phyloP scores from a whole-genome alignment of 176 grass and related monocot genomes.

The Ensete glaucum region DNA sequence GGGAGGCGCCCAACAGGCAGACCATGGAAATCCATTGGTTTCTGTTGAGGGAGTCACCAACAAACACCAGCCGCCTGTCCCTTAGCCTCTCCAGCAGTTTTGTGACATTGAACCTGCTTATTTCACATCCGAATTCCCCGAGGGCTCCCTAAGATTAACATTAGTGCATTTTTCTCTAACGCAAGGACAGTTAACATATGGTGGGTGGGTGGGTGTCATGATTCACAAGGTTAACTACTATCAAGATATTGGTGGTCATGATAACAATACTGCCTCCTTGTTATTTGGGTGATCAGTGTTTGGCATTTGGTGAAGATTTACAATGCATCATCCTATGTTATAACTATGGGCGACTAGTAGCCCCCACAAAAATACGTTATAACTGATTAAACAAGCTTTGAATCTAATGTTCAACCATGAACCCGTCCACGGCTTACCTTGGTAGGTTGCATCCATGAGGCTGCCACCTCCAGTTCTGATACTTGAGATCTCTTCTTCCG shows the following conservation, averaged over 20 bases:
- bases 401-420: neutral
- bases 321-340: too few relatives aligned
- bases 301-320: neutral
- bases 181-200: too few relatives aligned
- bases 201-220: too few relatives aligned
- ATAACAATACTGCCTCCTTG: neutral
- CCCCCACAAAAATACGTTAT: too few relatives aligned
- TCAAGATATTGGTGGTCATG: neutral
- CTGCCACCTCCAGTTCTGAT: slow-evolving; percentile 74
- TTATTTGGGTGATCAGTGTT: too few relatives aligned
- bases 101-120: slow-evolving; percentile 47
- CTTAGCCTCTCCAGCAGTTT: slow-evolving; percentile 47
- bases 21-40: slow-evolving; percentile 87
- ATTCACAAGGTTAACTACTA: too few relatives aligned
- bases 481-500: slow-evolving; percentile 46
- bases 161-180: too few relatives aligned
- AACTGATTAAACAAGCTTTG: too few relatives aligned
- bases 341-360: too few relatives aligned
- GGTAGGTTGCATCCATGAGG: slow-evolving; percentile 58
- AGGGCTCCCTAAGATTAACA: neutral
- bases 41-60: slow-evolving; percentile 77
- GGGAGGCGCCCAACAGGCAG: slow-evolving; percentile 65
- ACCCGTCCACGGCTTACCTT: slow-evolving; percentile 29
- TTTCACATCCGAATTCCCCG: neutral
- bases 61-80: slow-evolving; percentile 50